Evolutionary conservation across 257 asterid species (phyloP).

Genomic region (Oldenlandia corymbosa): DNA sequence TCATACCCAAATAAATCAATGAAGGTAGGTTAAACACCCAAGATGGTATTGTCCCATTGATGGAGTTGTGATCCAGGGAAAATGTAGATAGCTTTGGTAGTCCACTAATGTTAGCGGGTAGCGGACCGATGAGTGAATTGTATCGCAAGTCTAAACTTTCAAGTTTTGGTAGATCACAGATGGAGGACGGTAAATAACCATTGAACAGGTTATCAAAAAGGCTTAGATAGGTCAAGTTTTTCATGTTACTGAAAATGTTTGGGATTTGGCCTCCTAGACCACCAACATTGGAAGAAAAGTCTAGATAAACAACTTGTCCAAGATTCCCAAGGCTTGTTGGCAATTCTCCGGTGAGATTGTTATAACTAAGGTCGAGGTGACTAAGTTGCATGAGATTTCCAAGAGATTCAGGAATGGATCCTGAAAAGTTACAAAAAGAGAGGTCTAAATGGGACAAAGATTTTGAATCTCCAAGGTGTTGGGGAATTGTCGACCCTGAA

Average conservation of each 20-base stretch:
- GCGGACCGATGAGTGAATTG: slow-evolving; percentile 17
- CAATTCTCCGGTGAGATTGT: slow-evolving; percentile 20
- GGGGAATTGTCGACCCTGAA: too few relatives aligned
- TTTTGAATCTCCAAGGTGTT: too few relatives aligned
- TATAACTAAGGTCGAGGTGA: slow-evolving; percentile 2
- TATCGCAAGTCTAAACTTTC: slow-evolving; percentile 11
- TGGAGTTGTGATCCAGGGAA: slow-evolving; percentile 14
- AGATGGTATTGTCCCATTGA: slow-evolving; percentile 19
- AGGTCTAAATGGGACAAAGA: slow-evolving; percentile 13
- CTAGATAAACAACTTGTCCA: slow-evolving; percentile 16
- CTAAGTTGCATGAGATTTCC: slow-evolving; percentile 20
- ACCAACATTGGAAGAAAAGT: slow-evolving; percentile 12
- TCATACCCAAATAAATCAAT: background rate
- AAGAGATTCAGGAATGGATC: slow-evolving; percentile 26
- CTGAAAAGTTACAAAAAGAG: slow-evolving; percentile 18
- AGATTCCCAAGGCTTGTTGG: slow-evolving; percentile 21
- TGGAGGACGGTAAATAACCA: slow-evolving; percentile 17
- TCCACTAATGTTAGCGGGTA: slow-evolving; percentile 15
- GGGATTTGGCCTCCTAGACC: slow-evolving; percentile 20
- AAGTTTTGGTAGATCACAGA: slow-evolving; percentile 12
- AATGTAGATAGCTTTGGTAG: slow-evolving; percentile 14
- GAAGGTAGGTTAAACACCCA: slow-evolving; percentile 20
- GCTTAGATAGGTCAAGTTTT: background rate
- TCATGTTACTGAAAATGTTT: slow-evolving; percentile 7
- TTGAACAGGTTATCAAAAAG: slow-evolving; percentile 5